Evolutionary conservation across 805 yeast species (phyloP).

Genomic region (Teunomyces kruisii): DNA sequence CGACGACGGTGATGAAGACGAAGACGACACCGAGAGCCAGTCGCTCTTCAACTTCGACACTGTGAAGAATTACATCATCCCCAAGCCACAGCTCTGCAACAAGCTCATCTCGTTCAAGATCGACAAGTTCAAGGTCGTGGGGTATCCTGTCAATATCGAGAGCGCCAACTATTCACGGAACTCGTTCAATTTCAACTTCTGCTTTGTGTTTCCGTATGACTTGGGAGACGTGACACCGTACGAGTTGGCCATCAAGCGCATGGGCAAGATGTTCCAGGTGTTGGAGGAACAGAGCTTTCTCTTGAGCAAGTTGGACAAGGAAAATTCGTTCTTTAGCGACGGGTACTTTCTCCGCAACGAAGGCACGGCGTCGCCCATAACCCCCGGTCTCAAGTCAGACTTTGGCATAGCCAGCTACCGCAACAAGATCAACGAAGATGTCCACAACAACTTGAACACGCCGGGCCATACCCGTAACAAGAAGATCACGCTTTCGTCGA

Average conservation of each 20-base stretch:
- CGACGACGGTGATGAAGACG: neutral
- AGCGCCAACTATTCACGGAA: conserved; percentile 81
- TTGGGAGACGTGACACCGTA: conserved; percentile 75
- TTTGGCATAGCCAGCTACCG: conserved; percentile 1
- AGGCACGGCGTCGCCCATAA: neutral
- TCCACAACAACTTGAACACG: conserved; percentile 13
- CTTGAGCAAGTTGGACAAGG: conserved; percentile 52
- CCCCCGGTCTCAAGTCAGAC: neutral
- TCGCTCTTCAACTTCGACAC: conserved; percentile 73
- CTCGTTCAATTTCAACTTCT: conserved; percentile 88
- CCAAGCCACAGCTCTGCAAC: conserved; percentile 89
- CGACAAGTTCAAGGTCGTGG: conserved; percentile 69
- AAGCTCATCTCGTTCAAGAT: conserved; percentile 72
- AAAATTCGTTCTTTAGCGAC: conserved; percentile 41
- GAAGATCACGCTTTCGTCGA: conserved; percentile 38
- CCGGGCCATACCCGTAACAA: conserved; percentile 39
- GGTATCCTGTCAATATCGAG: conserved; percentile 84
- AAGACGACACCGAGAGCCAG: neutral
- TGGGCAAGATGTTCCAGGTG: conserved; percentile 86
- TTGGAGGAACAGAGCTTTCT: conserved; percentile 86
- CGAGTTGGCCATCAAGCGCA: conserved; percentile 77
- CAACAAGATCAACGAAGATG: conserved; percentile 4
- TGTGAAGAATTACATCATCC: conserved; percentile 87
- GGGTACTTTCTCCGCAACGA: neutral
- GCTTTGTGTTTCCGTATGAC: conserved; percentile 83